Conservation (phyloP, 1,139 yeast genomes). For the Pichia sp. region DNA sequence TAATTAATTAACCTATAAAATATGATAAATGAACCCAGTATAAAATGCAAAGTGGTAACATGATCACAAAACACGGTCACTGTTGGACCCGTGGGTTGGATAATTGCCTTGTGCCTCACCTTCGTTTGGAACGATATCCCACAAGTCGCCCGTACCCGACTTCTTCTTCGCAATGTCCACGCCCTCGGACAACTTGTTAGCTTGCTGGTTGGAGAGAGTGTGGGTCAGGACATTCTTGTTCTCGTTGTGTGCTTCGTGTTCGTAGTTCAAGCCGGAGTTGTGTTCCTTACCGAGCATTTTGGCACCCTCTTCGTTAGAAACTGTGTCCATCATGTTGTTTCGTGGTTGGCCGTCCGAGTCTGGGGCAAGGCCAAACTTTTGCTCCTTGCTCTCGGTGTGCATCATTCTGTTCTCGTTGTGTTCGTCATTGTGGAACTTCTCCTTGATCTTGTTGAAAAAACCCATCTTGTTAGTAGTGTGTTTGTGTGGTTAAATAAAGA, state of each 20-base stretch:
- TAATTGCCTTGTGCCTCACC: background rate
- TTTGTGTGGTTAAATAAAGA: too few relatives aligned
- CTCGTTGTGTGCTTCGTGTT: background rate
- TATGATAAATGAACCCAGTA: background rate
- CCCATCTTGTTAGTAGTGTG: too few relatives aligned
- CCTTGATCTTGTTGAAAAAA: background rate
- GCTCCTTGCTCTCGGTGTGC: conserved; percentile 1
- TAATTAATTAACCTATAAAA: background rate
- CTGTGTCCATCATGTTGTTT: conserved; percentile 2
- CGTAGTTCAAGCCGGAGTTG: background rate
- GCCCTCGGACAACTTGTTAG: background rate
- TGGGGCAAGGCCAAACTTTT: conserved; percentile 1
- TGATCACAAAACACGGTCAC: conserved; percentile 13
- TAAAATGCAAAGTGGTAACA: background rate
- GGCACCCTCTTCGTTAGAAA: conserved; percentile 4
- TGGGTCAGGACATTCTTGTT: conserved; percentile 3
- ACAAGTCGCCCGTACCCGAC: too few relatives aligned
- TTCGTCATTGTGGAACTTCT: conserved; percentile 1
- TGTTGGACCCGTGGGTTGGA: conserved; percentile 3
- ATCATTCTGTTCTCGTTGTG: background rate
- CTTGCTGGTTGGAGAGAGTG: conserved; percentile 3
- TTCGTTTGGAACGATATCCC: conserved; percentile 11
- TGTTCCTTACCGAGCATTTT: background rate
- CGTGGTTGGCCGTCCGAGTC: background rate
- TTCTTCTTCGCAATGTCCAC: background rate